Evolutionary conservation across 257 asterid genomes (phyloP), one percentile per base, ranked within the genome.

Genomic region (Primulina eburnea): DNA sequence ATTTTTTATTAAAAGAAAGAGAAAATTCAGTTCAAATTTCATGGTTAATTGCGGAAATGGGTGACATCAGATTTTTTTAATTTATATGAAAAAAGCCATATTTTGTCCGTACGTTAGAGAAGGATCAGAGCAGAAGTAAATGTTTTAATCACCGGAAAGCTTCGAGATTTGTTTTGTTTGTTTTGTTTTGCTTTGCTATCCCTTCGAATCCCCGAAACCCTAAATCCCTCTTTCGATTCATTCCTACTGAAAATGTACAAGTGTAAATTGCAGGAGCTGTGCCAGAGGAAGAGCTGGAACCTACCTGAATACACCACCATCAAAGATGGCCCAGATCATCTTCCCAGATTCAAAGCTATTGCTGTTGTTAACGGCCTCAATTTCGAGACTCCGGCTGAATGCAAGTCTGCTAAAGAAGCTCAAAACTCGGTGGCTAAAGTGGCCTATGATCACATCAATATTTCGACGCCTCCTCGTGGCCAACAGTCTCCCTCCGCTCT

Each of bases 211-310:
- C 17, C 10, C 11, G 1, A 6, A 12, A 5, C 4, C 11, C 10
- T 16, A 7, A n/a, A 11, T 11, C 47, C 4, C 47, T 38, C 47
- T 38, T 38, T 62, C 21, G 6, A 21, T 21, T 21, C 24, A 21
- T 0, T 21, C 24, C 24, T 21, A 21, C 24, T 21, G 24, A 7
- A 16, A 65, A 90, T 90, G 95, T 82, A 69, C 72, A 90, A 90
- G 71, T 69, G 76, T 18, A 85, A 75, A 82, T 73, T 90, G 55
- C 95, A 90, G 73, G 97, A 86, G 80, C 38, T 88, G 0, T 90
- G 96, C 20, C 97, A 90, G 63, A 67, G 79, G 32, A 33, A 30
- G 16, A 58, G 69, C 1, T 85, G 94, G 96, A 79, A 74, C 8
- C 74, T 87, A 38, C 97, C 98, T 2, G 78, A 71, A 5, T 92